These are phyloP conservation scores for Colletotrichum limetticola DNA, from an alignment of 2,329 filamentous ascomycete species.

Conservation along the genomic window DNA sequence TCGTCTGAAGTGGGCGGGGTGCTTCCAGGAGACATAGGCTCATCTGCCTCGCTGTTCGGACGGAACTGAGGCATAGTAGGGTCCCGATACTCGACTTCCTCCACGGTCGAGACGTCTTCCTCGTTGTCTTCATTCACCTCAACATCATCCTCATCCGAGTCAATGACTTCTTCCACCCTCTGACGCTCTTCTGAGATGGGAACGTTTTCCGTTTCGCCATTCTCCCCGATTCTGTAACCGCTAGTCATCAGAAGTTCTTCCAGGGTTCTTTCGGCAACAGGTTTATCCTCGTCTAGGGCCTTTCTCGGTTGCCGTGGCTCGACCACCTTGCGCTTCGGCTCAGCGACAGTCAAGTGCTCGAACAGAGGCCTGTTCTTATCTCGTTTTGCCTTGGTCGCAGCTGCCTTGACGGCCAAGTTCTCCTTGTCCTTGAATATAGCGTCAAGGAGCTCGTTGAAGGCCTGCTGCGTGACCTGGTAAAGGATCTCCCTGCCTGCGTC, in stretches of 20 bases:
- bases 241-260: conserved; percentile 54
- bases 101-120: conserved; percentile 30
- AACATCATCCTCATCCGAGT: conserved; percentile 20
- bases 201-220: not conserved
- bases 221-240: conserved; percentile 55
- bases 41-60: conserved; percentile 58
- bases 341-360: conserved; percentile 41
- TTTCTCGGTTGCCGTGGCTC: conserved; percentile 34
- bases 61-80: conserved; percentile 77
- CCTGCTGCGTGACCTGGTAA: conserved; percentile 91
- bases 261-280: conserved; percentile 44
- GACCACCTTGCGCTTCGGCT: conserved; percentile 23
- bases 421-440: conserved; percentile 86
- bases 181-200: conserved; percentile 6
- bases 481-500: conserved; percentile 90
- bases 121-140: conserved; percentile 38
- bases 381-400: conserved; percentile 70
- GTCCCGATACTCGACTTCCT: conserved; percentile 54
- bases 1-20: conserved; percentile 8
- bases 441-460: conserved; percentile 92
- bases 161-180: conserved; percentile 34
- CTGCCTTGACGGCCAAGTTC: conserved; percentile 76
- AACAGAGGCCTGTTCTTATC: conserved; percentile 64
- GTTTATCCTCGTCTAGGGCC: conserved; percentile 36
- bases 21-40: conserved; percentile 2